Evolutionary conservation across 345 rosid genomes (phyloP).

Genomic region (Erucastrum elatum): DNA sequence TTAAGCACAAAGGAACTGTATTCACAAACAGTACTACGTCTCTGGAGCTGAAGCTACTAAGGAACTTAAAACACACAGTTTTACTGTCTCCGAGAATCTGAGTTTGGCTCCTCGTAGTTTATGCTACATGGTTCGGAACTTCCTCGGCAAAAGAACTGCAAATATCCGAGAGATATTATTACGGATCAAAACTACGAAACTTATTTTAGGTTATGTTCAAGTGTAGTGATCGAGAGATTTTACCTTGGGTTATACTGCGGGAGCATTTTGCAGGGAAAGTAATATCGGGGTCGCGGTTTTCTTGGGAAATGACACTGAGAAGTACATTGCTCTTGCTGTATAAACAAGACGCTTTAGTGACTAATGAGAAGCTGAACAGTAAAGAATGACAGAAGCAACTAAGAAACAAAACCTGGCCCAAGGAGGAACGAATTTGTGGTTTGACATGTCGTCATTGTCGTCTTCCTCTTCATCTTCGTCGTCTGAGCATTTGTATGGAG

Average conservation of each 20-base stretch:
- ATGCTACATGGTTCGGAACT: slow-evolving; percentile 21
- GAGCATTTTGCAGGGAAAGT: slow-evolving; percentile 56
- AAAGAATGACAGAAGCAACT: slow-evolving; percentile 9
- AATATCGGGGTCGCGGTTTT: slow-evolving; percentile 48
- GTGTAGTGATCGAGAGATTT: slow-evolving; percentile 13
- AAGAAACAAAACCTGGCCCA: slow-evolving; percentile 73
- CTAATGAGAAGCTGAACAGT: slow-evolving; percentile 2
- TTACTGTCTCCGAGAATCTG: slow-evolving; percentile 13
- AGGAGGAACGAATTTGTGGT: slow-evolving; percentile 67
- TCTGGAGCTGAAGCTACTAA: slow-evolving; percentile 20
- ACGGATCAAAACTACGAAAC: neutral
- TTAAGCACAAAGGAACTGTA: slow-evolving; percentile 13
- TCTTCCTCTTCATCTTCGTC: slow-evolving; percentile 85
- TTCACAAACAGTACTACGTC: slow-evolving; percentile 11
- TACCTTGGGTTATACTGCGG: slow-evolving; percentile 63
- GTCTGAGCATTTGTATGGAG: slow-evolving; percentile 89
- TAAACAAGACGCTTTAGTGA: slow-evolving; percentile 10
- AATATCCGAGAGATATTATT: neutral
- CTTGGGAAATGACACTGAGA: slow-evolving; percentile 48
- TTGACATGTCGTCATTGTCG: slow-evolving; percentile 45
- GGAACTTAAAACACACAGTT: slow-evolving; percentile 18
- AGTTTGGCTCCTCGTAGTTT: neutral
- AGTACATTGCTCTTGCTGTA: slow-evolving; percentile 59
- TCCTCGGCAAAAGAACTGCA: slow-evolving; percentile 39
- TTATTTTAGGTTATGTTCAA: neutral